These are phyloP conservation scores for Vitis labrusca DNA, from an alignment of 164 flowering plant species.

Conservation along the genomic window DNA sequence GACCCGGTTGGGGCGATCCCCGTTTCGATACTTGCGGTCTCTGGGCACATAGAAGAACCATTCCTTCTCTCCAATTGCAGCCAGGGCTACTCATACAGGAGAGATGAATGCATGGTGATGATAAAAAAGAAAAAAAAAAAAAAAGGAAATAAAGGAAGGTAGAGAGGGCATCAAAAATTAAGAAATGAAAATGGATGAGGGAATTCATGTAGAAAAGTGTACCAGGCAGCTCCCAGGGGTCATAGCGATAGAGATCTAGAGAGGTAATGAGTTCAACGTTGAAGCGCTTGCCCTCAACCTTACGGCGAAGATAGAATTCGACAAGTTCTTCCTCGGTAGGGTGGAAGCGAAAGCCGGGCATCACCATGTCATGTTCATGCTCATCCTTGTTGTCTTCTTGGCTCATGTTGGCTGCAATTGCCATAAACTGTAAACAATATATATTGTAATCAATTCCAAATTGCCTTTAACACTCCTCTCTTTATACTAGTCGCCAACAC, in stretches of 20 bases:
- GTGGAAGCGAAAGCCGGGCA: constrained; percentile 98
- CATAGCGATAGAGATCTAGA: constrained; percentile 92
- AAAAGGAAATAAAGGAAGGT: background rate
- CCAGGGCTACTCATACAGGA: constrained; percentile 51
- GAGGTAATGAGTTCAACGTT: constrained; percentile 92
- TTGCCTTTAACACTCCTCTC: background rate
- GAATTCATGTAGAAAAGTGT: background rate
- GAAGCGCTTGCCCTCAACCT: constrained; percentile 94
- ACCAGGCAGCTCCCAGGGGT: constrained; percentile 99
- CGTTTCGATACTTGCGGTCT: constrained; percentile 91
- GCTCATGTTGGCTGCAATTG: constrained; percentile 44
- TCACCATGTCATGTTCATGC: constrained; percentile 81
- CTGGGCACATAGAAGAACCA: constrained; percentile 98
- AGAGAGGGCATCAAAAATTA: background rate
- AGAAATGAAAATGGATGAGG: constrained; percentile 1
- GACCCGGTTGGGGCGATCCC: constrained; percentile 93
- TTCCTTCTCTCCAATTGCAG: constrained; percentile 98
- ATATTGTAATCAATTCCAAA: background rate
- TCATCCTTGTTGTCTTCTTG: constrained; percentile 34
- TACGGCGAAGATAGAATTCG: constrained; percentile 96
- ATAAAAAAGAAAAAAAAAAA: background rate
- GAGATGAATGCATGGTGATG: background rate
- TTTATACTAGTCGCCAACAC: background rate
- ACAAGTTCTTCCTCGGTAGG: constrained; percentile 98
- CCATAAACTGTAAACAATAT: constrained; percentile 32